Conservation (phyloP, 805 yeast species). For the Huiozyma sinensis region DNA sequence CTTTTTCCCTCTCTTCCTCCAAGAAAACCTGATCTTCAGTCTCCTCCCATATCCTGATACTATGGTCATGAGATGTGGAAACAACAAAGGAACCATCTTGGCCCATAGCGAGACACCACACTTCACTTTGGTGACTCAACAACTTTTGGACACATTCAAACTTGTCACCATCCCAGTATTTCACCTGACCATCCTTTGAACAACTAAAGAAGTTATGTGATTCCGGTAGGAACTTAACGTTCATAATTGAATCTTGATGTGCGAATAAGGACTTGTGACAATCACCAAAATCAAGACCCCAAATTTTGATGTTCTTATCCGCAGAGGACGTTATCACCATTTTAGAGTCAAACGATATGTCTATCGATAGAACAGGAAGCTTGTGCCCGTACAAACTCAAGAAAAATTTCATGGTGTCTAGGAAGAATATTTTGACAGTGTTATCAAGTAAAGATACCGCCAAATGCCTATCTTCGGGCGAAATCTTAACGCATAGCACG, state of each 20-base stretch:
- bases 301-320: slow-evolving; percentile 90
- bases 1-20: slow-evolving; percentile 94
- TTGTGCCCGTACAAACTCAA: slow-evolving; percentile 92
- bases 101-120: slow-evolving; percentile 84
- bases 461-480: slow-evolving; percentile 66
- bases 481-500: slow-evolving; percentile 63
- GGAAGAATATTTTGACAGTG: slow-evolving; percentile 89
- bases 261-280: slow-evolving; percentile 95
- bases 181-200: slow-evolving; percentile 79
- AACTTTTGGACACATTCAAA: slow-evolving; percentile 87
- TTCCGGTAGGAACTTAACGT: slow-evolving; percentile 72
- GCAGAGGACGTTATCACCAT: slow-evolving; percentile 88
- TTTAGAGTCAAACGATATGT: slow-evolving; percentile 82
- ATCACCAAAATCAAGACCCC: slow-evolving; percentile 99
- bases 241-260: slow-evolving; percentile 92
- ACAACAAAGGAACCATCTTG: slow-evolving; percentile 59
- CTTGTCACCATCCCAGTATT: slow-evolving; percentile 98
- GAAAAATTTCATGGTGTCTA: slow-evolving; percentile 78
- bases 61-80: slow-evolving; percentile 85
- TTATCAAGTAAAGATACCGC: slow-evolving; percentile 84
- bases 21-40: slow-evolving; percentile 92
- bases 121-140: slow-evolving; percentile 81
- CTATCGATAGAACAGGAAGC: slow-evolving; percentile 86
- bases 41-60: slow-evolving; percentile 86
- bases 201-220: slow-evolving; percentile 83